Conservation (phyloP, 2,329 filamentous ascomycete species). For the Lasiodiplodia theobromae region DNA sequence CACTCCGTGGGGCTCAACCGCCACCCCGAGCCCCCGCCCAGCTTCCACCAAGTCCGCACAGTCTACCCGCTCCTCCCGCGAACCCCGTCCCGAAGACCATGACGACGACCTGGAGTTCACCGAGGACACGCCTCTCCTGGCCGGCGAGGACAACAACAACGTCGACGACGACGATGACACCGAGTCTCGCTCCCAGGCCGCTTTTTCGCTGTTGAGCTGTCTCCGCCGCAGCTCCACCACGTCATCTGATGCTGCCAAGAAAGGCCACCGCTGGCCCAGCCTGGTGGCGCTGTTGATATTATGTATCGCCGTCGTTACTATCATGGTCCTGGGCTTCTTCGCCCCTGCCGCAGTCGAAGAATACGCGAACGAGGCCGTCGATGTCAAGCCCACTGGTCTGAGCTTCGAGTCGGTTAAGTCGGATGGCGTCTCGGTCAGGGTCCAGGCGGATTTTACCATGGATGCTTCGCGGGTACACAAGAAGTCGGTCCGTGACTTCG, state of each 20-base stretch:
- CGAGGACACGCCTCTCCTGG: conserved; percentile 51
- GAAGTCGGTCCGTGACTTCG: conserved; percentile 74
- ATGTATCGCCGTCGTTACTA: conserved; percentile 67
- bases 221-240: conserved; percentile 38
- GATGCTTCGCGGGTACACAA: conserved; percentile 79
- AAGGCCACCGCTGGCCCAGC: conserved; percentile 74
- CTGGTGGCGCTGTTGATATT: conserved; percentile 75
- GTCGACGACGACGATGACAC: conserved; percentile 34
- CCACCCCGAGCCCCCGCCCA: conserved; percentile 46
- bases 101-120: conserved; percentile 35
- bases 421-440: conserved; percentile 76
- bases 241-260: conserved; percentile 33
- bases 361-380: conserved; percentile 83
- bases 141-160: conserved; percentile 38
- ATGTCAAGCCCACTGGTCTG: conserved; percentile 82
- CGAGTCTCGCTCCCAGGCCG: conserved; percentile 39
- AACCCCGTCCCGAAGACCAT: conserved; percentile 11
- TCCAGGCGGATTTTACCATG: conserved; percentile 82
- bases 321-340: conserved; percentile 82
- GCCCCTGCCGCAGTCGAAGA: conserved; percentile 80
- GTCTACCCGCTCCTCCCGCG: conserved; percentile 41
- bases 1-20: conserved; percentile 46
- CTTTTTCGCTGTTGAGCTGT: conserved; percentile 46
- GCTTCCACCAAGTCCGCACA: conserved; percentile 46
- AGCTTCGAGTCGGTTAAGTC: conserved; percentile 85